Evolutionary conservation across 176 grass and related monocot species (phyloP).

Genomic region (Themeda triandra): DNA sequence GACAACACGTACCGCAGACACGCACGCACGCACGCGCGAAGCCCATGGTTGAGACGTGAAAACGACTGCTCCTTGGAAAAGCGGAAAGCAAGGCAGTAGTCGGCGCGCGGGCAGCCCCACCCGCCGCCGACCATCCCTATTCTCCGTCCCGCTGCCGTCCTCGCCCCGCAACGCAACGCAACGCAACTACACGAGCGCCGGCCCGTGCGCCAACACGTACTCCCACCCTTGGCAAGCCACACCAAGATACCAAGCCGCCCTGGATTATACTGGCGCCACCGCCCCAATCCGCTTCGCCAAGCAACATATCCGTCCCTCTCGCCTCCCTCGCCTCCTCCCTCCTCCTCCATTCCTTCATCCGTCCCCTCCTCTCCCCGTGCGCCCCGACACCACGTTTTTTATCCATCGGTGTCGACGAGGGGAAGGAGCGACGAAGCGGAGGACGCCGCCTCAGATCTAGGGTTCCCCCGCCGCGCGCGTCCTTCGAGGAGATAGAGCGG

Average conservation of each 20-base stretch:
- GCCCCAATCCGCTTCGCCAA: not conserved
- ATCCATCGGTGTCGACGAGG: conserved; percentile 42
- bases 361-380: not conserved
- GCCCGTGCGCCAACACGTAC: not conserved
- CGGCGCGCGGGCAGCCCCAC: conserved; percentile 35
- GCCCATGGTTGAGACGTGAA: conserved; percentile 13
- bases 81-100: not conserved
- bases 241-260: conserved; percentile 9
- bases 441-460: conserved; percentile 59
- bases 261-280: conserved; percentile 22
- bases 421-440: conserved; percentile 21
- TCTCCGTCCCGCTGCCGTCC: conserved; percentile 18
- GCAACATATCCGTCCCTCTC: not conserved
- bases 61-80: conserved; percentile 1
- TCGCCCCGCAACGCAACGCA: conserved; percentile 24
- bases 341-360: not conserved
- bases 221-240: conserved; percentile 4
- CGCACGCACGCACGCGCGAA: not conserved
- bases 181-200: not conserved
- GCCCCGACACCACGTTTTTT: conserved; percentile 44
- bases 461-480: conserved; percentile 22
- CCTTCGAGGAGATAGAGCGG: not conserved
- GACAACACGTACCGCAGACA: not conserved
- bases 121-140: conserved; percentile 40
- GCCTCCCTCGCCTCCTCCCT: not conserved